phyloP scores from a whole-genome alignment of 306 rosid species.

The Canavalia ensiformis region DNA sequence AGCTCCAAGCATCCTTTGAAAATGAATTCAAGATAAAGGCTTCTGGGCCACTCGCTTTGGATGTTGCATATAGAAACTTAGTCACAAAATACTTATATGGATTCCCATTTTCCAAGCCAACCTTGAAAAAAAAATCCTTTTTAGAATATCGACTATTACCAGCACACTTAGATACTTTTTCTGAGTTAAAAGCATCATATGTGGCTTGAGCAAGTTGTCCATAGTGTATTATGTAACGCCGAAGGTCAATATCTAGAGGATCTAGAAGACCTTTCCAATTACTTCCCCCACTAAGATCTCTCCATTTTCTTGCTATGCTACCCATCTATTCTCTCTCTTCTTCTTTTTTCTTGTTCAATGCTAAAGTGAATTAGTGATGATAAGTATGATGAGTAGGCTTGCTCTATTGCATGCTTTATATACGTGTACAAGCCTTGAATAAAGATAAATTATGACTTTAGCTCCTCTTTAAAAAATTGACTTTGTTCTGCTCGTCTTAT shows the following conservation, averaged over 20 bases:
- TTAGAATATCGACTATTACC: slow-evolving; percentile 63
- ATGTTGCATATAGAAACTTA: slow-evolving; percentile 74
- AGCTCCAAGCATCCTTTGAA: slow-evolving; percentile 71
- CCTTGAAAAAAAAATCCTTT: slow-evolving; percentile 65
- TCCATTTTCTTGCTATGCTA: slow-evolving; percentile 42
- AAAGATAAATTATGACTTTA: not conserved
- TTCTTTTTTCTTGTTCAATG: not conserved
- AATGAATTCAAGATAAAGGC: slow-evolving; percentile 62
- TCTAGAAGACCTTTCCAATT: slow-evolving; percentile 69
- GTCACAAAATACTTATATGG: slow-evolving; percentile 63
- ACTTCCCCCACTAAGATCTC: slow-evolving; percentile 61
- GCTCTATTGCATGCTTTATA: not conserved
- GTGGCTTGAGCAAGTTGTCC: slow-evolving; percentile 75
- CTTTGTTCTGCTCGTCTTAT: not conserved
- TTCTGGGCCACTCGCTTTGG: slow-evolving; percentile 55
- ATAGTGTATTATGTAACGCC: slow-evolving; percentile 68
- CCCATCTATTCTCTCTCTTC: slow-evolving; percentile 9
- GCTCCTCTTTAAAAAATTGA: not conserved
- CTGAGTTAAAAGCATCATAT: slow-evolving; percentile 73
- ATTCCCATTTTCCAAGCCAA: slow-evolving; percentile 57
- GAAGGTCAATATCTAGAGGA: slow-evolving; percentile 74
- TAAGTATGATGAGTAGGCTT: not conserved
- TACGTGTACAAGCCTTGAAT: not conserved
- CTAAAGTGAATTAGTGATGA: not conserved
- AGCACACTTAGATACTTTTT: slow-evolving; percentile 59